These are phyloP conservation scores for Lophiotrema nucula DNA, from an alignment of 495 filamentous ascomycete species.

Conservation along the genomic window DNA sequence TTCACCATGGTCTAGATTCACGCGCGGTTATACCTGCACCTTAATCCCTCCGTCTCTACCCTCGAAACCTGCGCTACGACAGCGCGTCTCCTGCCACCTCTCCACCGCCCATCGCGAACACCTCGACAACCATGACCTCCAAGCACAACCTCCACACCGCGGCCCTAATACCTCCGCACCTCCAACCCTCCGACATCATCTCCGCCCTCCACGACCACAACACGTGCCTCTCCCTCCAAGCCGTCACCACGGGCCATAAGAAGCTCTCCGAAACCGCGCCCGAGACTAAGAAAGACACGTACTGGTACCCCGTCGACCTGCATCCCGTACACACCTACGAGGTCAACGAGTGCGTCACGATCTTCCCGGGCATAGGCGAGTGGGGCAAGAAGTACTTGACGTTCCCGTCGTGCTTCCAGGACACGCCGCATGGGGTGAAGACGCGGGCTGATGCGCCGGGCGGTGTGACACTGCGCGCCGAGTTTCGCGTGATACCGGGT, in stretches of 20 bases:
- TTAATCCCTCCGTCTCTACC: not conserved
- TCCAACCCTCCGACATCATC: conserved; percentile 19
- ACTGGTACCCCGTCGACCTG: conserved; percentile 25
- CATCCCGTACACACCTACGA: conserved; percentile 18
- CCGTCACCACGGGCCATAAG: conserved; percentile 20
- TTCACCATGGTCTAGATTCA: not conserved
- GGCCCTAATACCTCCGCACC: conserved; percentile 17
- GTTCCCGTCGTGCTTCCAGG: conserved; percentile 26
- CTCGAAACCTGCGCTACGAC: not conserved
- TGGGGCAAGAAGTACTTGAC: conserved; percentile 26
- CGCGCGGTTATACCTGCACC: not conserved
- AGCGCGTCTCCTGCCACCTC: not conserved
- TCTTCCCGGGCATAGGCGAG: conserved; percentile 28
- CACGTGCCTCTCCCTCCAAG: conserved; percentile 27
- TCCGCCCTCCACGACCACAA: conserved; percentile 31
- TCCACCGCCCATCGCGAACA: not conserved
- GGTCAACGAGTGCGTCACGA: conserved; percentile 19
- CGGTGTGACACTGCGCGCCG: conserved; percentile 21
- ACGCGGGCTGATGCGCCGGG: conserved; percentile 23
- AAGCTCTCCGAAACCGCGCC: conserved; percentile 9
- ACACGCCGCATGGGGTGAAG: conserved; percentile 22
- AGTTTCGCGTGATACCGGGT: conserved; percentile 21
- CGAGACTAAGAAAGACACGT: conserved; percentile 22
- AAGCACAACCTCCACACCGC: conserved; percentile 24
- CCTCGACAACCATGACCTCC: conserved; percentile 23